Conservation (phyloP, 1,284 basidiomycete genomes). For the Chalciporus piperatoides region DNA sequence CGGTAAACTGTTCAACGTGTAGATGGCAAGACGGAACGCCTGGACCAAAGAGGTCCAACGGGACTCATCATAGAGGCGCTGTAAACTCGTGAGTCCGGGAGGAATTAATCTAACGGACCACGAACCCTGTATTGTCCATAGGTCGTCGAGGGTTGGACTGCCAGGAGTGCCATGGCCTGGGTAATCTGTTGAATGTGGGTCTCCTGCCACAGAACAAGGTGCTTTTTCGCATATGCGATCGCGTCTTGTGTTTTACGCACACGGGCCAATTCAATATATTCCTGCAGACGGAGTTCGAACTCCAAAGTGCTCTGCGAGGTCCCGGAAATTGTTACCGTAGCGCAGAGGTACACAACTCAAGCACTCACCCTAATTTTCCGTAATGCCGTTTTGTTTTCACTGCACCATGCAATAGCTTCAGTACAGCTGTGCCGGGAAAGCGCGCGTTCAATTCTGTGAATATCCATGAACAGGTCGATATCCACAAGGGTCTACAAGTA, state of each 20-base stretch:
- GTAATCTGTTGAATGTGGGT: constrained; percentile 75
- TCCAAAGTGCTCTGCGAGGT: constrained; percentile 81
- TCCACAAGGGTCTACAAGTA: constrained; percentile 72
- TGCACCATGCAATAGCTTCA: constrained; percentile 93
- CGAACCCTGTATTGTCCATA: constrained; percentile 67
- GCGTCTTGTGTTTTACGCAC: constrained; percentile 69
- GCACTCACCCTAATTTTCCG: constrained; percentile 80
- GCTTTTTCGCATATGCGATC: constrained; percentile 80
- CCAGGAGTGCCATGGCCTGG: constrained; percentile 75
- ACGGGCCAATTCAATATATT: constrained; percentile 90
- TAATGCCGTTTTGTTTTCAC: constrained; percentile 90
- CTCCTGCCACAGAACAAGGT: constrained; percentile 81
- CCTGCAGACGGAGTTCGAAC: constrained; percentile 93
- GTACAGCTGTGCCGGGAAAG: constrained; percentile 74
- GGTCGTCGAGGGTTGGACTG: constrained; percentile 61
- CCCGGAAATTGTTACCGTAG: constrained; percentile 16
- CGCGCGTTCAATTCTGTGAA: constrained; percentile 80
- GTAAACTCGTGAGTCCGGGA: constrained; percentile 17
- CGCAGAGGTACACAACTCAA: constrained; percentile 9
- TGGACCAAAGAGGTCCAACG: constrained; percentile 75
- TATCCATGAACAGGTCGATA: constrained; percentile 88
- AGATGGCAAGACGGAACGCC: constrained; percentile 81
- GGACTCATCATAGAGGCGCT: constrained; percentile 78
- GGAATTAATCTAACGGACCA: constrained; percentile 23
- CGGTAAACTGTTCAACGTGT: constrained; percentile 81